These are phyloP conservation scores for Polyporus tsugae DNA, from an alignment of 1,284 basidiomycete genomes.

Conservation along the genomic window DNA sequence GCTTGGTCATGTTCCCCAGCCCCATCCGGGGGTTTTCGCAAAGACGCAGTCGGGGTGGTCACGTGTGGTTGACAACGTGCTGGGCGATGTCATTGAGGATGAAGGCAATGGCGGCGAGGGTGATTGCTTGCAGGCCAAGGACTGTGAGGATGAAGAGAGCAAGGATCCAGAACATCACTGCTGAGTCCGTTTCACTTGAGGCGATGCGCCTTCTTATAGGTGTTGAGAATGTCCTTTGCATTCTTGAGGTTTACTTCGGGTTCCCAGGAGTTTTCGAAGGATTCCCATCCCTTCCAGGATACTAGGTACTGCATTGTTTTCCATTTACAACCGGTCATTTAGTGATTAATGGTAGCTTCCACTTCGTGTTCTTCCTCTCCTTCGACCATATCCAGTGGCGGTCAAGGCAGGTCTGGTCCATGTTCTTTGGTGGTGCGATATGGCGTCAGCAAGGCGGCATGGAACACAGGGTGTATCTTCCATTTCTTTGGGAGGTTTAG, in stretches of 20 bases:
- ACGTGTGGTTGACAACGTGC: no score
- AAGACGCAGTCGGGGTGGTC: no score
- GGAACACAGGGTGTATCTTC: conserved; percentile 25
- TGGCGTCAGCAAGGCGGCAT: conserved; percentile 4
- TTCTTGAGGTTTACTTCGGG: conserved; percentile 4
- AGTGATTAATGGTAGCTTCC: conserved; percentile 23
- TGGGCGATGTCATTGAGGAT: no score
- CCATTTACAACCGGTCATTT: neutral
- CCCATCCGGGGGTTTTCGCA: no score
- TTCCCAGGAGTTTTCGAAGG: neutral
- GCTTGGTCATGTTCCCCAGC: no score
- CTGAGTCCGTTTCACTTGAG: no score
- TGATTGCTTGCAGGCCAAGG: no score
- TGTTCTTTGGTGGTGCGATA: conserved; percentile 13
- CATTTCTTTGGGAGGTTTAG: conserved; percentile 16
- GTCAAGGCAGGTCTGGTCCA: conserved; percentile 4
- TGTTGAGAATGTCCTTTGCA: neutral
- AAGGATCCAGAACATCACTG: no score
- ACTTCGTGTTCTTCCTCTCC: conserved; percentile 10
- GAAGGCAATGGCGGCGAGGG: no score
- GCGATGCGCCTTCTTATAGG: neutral
- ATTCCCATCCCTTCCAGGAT: neutral
- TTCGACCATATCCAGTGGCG: neutral
- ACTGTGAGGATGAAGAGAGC: no score
- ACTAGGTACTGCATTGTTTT: neutral